Percentiles rank a stretch among this genome's conserved stretches.
phyloP scores from a whole-genome alignment of 345 rosid genomes.

The Eucalyptus sp. region DNA sequence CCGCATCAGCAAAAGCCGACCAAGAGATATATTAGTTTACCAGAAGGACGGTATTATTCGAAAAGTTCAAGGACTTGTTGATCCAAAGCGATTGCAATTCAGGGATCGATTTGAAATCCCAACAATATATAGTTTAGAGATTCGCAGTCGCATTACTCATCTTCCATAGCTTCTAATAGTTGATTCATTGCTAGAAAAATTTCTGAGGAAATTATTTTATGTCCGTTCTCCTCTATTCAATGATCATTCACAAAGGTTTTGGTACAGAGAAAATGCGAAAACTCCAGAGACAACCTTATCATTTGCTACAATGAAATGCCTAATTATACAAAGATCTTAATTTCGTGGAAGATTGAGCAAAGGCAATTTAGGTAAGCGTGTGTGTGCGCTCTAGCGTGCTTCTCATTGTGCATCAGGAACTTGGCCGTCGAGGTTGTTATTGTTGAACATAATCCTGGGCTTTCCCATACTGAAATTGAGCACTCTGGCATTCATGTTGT shows the following conservation, averaged over 20 bases:
- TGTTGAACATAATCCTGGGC: slow-evolving; percentile 47
- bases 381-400: rapidly evolving
- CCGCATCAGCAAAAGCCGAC: not conserved
- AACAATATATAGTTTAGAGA: not conserved
- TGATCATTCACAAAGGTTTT: not conserved
- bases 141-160: not conserved
- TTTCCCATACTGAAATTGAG: slow-evolving; percentile 95
- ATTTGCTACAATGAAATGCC: not conserved
- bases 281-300: not conserved
- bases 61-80: not conserved
- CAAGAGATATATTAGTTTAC: not conserved
- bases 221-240: not conserved
- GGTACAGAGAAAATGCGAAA: not conserved
- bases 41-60: not conserved
- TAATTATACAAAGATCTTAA: not conserved
- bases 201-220: not conserved
- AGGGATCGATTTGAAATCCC: not conserved
- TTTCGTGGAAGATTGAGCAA: not conserved
- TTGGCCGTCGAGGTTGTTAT: not conserved
- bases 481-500: slow-evolving; percentile 71
- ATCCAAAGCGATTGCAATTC: not conserved
- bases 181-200: not conserved
- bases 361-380: not conserved
- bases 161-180: not conserved
- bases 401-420: not conserved